Base-by-base conservation (phyloP, 805 yeast genomes). In the Metschnikowia matae region DNA sequence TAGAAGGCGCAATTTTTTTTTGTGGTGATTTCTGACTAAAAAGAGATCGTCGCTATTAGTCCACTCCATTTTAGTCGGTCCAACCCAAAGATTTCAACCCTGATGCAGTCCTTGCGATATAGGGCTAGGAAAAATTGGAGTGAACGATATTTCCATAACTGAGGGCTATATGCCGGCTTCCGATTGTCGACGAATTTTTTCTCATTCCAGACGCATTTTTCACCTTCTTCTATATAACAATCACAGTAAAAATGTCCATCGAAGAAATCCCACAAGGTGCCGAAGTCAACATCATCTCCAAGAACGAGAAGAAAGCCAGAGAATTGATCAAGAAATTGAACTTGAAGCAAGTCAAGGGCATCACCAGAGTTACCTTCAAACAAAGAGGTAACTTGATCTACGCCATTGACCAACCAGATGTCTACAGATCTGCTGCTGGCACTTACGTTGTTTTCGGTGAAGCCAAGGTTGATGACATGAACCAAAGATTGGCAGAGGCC, bases 371-470 rank as follows among this genome's bases (percentile, higher is more conserved):
- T 68, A 90, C 97, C 62, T 87, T 92, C 83, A 89, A 86, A 79
- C 89, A 85, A 80, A 85, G 88, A 78, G 90, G 91, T 72, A 88
- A 89, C 83, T 82, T 85, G 70, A 85, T 90, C 69, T 82, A 85
- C 73, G 96, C 84, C 68, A 88, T 92, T 76, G 94, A 89, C 71
- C 71, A 75, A 62, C 99, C 99, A 73, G 97, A 90, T 63, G 98
- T 94, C 54, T 92, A 79, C 96, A 89, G 81, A 77, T 85, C 97
- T 56, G 81, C 84, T 58, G 87, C 95, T 68, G 97, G 97, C 70
- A 85, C 96, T 63, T 94, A 87, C 81, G 85, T 92, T 64, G 97
- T 92, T 62, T 91, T 92, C 66, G 99, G 99, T 77, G 97, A 91
- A 78, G 96, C 97, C 69, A 88, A 89, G 82, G 87, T 88, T 62